Evolutionary conservation across 2,329 filamentous ascomycete genomes (phyloP).

Genomic region (Trematosphaeria pertusa): DNA sequence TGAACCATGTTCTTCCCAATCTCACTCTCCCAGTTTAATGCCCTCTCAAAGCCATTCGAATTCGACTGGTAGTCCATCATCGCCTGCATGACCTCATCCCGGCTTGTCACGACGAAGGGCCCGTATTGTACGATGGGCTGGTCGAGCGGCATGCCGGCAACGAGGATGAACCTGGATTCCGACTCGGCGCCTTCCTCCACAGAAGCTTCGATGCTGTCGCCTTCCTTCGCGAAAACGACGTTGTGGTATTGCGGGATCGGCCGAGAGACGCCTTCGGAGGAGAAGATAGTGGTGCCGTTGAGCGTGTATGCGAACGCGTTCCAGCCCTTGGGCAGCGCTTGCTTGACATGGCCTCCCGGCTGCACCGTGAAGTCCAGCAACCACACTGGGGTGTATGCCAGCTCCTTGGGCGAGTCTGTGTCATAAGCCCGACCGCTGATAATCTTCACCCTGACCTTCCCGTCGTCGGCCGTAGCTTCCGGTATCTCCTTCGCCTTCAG

Average conservation of each 20-base stretch:
- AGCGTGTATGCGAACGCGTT: conserved; percentile 90
- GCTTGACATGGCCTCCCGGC: conserved; percentile 78
- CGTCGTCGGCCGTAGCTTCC: conserved; percentile 71
- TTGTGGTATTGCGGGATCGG: conserved; percentile 78
- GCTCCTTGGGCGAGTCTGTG: conserved; percentile 84
- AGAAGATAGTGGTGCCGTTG: conserved; percentile 72
- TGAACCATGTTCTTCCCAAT: conserved; percentile 61
- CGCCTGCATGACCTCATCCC: conserved; percentile 47
- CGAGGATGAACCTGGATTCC: conserved; percentile 68
- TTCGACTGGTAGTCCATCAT: conserved; percentile 46
- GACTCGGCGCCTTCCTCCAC: conserved; percentile 70
- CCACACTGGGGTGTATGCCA: conserved; percentile 98
- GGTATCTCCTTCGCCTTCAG: conserved; percentile 82
- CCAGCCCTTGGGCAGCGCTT: conserved; percentile 80
- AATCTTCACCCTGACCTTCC: conserved; percentile 81
- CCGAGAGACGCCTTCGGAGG: conserved; percentile 38
- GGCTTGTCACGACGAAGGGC: conserved; percentile 46
- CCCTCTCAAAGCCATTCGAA: conserved; percentile 62
- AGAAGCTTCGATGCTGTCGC: conserved; percentile 75
- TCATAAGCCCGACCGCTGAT: conserved; percentile 87
- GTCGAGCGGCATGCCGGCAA: conserved; percentile 71
- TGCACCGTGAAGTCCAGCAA: conserved; percentile 81
- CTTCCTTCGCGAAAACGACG: conserved; percentile 82
- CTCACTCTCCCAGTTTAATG: conserved; percentile 75
- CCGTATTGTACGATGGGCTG: conserved; percentile 51